phyloP scores from a whole-genome alignment of 345 rosid genomes.

The Kernera saxatilis region DNA sequence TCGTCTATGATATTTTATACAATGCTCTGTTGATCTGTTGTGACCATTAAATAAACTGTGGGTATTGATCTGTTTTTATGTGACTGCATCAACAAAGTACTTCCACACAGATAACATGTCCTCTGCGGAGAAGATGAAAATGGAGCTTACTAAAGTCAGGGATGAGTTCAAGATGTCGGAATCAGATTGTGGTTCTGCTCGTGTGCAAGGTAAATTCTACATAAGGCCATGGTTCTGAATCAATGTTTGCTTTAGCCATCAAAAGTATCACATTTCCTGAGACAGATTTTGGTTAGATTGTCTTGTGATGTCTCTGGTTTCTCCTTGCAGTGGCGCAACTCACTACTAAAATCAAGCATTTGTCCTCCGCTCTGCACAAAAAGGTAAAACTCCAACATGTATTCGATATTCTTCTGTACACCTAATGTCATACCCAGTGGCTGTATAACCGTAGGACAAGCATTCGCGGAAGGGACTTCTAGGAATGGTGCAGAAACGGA shows the following conservation, averaged over 20 bases:
- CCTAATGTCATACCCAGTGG: background rate
- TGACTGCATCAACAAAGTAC: slow-evolving; percentile 40
- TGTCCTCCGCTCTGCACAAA: slow-evolving; percentile 64
- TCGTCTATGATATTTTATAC: background rate
- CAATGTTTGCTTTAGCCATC: background rate
- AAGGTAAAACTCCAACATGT: slow-evolving; percentile 44
- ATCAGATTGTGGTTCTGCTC: slow-evolving; percentile 91
- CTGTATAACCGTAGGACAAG: slow-evolving; percentile 53
- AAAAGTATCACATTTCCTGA: background rate
- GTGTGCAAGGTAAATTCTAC: slow-evolving; percentile 69
- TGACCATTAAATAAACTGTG: background rate
- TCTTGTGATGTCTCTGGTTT: slow-evolving; percentile 9
- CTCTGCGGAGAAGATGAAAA: slow-evolving; percentile 74
- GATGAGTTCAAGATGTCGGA: slow-evolving; percentile 91
- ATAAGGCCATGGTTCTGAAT: background rate
- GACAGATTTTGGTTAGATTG: slow-evolving; percentile 5
- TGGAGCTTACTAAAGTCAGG: slow-evolving; percentile 70
- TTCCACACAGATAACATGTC: slow-evolving; percentile 93
- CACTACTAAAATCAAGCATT: slow-evolving; percentile 87
- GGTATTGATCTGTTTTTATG: slow-evolving; percentile 22
- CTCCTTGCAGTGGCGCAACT: slow-evolving; percentile 79
- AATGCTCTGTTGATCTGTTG: background rate
- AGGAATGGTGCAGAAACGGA: slow-evolving; percentile 79
- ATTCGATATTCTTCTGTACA: background rate
- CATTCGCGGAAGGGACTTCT: slow-evolving; percentile 75